Evolutionary conservation across 78 protist genomes (phyloP), one percentile per base, ranked within the genome.

Genomic region (Monosiga brevicollis): DNA sequence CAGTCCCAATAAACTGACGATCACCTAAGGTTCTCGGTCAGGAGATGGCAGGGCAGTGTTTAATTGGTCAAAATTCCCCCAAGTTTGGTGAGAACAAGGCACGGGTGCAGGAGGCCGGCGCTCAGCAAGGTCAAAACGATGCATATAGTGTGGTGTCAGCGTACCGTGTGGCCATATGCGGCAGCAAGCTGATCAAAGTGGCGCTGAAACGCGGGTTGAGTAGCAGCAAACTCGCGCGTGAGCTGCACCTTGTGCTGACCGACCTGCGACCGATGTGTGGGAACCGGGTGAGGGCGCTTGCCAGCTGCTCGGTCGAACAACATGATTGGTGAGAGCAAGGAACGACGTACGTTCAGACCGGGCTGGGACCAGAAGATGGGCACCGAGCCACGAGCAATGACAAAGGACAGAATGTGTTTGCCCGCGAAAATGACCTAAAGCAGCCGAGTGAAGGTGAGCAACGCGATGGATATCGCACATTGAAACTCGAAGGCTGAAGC

Each of bases 281-380:
- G 35, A 2, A 32, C 3, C 36, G 22, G 75, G 38, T 23, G 75
- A 23, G 75, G 75, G 75, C n/a, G n/a, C n/a, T n/a, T n/a, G n/a
- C n/a, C n/a, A n/a, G n/a, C n/a, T n/a, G n/a, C n/a, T n/a, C n/a
- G n/a, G n/a, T n/a, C n/a, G n/a, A n/a, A n/a, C n/a, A n/a, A n/a
- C n/a, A n/a, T n/a, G n/a, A n/a, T n/a, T n/a, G n/a, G n/a, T n/a
- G 34, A 10, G 35, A 2, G 74, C 15, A 70, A 70, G 6, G 2
- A 70, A 20, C 34, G 26, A 22, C 74, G 74, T 25, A 70, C 74
- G 74, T 25, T 10, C 34, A 80, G 32, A 15, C 83, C 86, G 22
- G 96, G 93, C 84, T 94, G 96, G 32, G 73, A 82, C 96, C 96
- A 94, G 83, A 87, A 90, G 38, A 94, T 82, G 6, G 96, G 96